Conservation (phyloP, 2,329 filamentous ascomycete species). For the Fusarium pseudograminearum region DNA sequence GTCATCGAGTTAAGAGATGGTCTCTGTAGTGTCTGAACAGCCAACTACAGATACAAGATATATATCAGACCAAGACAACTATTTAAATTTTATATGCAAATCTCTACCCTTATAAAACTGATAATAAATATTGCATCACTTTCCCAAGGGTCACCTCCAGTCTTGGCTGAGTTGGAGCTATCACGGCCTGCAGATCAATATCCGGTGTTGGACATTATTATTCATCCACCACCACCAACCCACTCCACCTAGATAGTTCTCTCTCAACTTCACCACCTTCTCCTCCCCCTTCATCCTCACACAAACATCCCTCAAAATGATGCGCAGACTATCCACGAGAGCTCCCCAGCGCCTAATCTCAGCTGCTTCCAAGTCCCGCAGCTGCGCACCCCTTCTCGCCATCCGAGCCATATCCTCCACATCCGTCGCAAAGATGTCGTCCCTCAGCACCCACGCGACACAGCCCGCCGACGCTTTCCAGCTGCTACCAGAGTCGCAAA, state of each 20-base stretch:
- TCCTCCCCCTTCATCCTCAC: neutral
- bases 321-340: conserved; percentile 52
- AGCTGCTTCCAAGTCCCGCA: conserved; percentile 30
- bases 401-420: conserved; percentile 51
- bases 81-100: neutral
- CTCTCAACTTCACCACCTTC: neutral
- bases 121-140: neutral
- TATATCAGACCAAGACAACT: neutral
- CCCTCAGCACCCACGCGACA: conserved; percentile 48
- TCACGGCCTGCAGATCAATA: conserved; percentile 20
- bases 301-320: conserved; percentile 42
- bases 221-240: conserved; percentile 30
- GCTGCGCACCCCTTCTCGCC: conserved; percentile 38
- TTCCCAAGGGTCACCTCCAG: neutral
- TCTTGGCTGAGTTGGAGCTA: neutral
- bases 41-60: neutral
- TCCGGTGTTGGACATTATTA: conserved; percentile 35
- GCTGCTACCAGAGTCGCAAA: conserved; percentile 80
- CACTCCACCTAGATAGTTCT: conserved; percentile 5
- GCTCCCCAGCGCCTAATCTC: conserved; percentile 49
- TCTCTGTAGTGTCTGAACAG: neutral
- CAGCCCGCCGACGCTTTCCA: conserved; percentile 82
- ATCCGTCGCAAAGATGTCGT: conserved; percentile 47
- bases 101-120: too few relatives aligned
- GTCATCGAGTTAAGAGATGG: conserved; percentile 27